Percentiles rank a stretch among this genome's conserved stretches.
These are phyloP conservation scores for Talinum fruticosum DNA, from an alignment of 148 eudicot species.

Conservation along the genomic window DNA sequence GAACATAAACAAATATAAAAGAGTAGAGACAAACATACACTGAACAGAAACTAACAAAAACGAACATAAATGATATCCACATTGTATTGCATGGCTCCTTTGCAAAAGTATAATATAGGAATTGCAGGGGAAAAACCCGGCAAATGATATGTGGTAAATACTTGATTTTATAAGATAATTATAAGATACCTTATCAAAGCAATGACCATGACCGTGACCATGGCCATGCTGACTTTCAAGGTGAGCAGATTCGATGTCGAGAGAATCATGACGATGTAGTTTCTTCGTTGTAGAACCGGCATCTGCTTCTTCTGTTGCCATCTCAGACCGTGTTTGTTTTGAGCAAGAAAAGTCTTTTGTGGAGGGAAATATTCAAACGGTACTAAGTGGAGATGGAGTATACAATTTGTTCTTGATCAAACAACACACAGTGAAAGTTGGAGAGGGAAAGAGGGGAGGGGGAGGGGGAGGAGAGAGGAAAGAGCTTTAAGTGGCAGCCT, in stretches of 20 bases:
- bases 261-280: slow-evolving; percentile 22
- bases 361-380: background rate
- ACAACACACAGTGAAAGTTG: too few species aligned
- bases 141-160: background rate
- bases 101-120: too few species aligned
- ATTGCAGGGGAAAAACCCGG: too few species aligned
- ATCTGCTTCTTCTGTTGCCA: background rate
- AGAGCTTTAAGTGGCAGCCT: too few species aligned
- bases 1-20: too few species aligned
- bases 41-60: too few species aligned
- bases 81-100: too few species aligned
- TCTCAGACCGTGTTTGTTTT: background rate
- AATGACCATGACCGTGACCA: background rate
- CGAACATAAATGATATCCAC: too few species aligned
- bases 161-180: background rate
- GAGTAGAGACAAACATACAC: too few species aligned
- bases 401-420: background rate
- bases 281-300: background rate
- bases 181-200: slow-evolving; percentile 11
- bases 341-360: too few species aligned
- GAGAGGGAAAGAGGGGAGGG: too few species aligned
- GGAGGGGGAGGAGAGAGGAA: background rate
- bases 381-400: background rate
- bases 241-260: slow-evolving; percentile 28
- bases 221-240: slow-evolving; percentile 6